These are phyloP conservation scores for Lavandula angustifolia DNA, from an alignment of 257 asterid genomes.

Conservation along the genomic window DNA sequence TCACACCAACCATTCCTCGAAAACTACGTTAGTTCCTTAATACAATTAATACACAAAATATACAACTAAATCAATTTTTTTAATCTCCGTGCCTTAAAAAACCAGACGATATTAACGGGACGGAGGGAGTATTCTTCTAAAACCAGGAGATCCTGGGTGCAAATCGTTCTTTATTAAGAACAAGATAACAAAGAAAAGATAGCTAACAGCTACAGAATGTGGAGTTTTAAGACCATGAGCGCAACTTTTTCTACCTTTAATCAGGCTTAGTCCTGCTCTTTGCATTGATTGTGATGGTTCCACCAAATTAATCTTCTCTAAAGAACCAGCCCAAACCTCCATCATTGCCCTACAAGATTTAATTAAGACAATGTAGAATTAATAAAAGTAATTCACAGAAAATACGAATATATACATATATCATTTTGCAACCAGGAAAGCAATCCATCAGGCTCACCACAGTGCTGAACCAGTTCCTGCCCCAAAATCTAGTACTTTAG, in stretches of 20 bases:
- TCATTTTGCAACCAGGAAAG: conserved; percentile 8
- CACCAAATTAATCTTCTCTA: conserved; percentile 73
- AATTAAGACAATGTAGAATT: conserved; percentile 9
- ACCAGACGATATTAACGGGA: too few species aligned
- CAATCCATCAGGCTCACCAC: conserved; percentile 60
- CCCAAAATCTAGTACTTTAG: conserved; percentile 92
- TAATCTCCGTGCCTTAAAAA: too few species aligned
- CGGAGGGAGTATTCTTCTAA: neutral
- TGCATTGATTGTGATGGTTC: conserved; percentile 99
- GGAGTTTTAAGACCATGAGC: conserved; percentile 12
- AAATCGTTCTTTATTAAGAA: neutral
- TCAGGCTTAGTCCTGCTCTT: conserved; percentile 82
- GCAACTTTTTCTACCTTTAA: conserved; percentile 52
- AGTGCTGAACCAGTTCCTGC: conserved; percentile 98
- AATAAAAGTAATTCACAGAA: conserved; percentile 14
- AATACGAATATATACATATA: neutral
- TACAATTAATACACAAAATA: too few species aligned
- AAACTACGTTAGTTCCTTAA: too few species aligned
- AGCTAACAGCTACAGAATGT: neutral
- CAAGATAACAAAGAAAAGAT: neutral
- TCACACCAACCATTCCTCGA: too few species aligned
- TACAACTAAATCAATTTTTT: too few species aligned
- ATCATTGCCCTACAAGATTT: conserved; percentile 67
- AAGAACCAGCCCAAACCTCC: conserved; percentile 92
- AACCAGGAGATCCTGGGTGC: neutral